Evolutionary conservation across 805 yeast genomes (phyloP), one percentile per base, ranked within the genome.

Genomic region (Metschnikowia shivogae): DNA sequence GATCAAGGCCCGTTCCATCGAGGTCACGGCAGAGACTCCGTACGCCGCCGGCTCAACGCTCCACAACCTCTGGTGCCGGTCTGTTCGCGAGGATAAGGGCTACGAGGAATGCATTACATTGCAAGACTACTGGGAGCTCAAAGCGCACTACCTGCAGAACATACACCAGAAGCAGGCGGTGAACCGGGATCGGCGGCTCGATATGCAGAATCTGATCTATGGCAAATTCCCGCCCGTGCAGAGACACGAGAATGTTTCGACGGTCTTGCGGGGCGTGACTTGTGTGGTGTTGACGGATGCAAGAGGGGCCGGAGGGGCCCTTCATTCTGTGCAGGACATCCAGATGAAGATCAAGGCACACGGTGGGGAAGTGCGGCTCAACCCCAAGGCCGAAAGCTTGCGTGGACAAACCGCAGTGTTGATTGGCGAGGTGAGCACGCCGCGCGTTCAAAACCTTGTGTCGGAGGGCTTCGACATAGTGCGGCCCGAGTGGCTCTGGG

Each of bases 1-100:
- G 59, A 80, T 90, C 13, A 89, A 86, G 58, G 95, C 96, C 0
- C 70, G 96, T 36, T 81, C 89, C 3, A 70, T 89, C 5, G 82
- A 80, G 47, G 68, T 67, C 10, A 63, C 76, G 0, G 59, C 62
- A 2, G 68, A 64, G 13, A 62, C 58, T 10, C 70, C 72, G 2
- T 89, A 80, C 54, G 81, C 81, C 2, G 78, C 81, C 0, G 86
- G 82, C 0, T 71, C 83, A 6, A 87, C 97, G 0, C 66, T 92
- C 13, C 77, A 87, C 50, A 85, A 87, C 55, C 86, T 93, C 0
- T 82, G 88, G 59, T 84, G 89, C 56, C 71, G 84, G 34, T 54
- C 75, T 4, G 68, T 90, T 1, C 62, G 97, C 39, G 70, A 70
- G 2, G 97, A 92, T 59, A 88, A 88, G 56, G 70, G 72, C 37